These are phyloP conservation scores for Aspergillus sp. DNA, from an alignment of 2,329 filamentous ascomycete genomes.

Conservation along the genomic window DNA sequence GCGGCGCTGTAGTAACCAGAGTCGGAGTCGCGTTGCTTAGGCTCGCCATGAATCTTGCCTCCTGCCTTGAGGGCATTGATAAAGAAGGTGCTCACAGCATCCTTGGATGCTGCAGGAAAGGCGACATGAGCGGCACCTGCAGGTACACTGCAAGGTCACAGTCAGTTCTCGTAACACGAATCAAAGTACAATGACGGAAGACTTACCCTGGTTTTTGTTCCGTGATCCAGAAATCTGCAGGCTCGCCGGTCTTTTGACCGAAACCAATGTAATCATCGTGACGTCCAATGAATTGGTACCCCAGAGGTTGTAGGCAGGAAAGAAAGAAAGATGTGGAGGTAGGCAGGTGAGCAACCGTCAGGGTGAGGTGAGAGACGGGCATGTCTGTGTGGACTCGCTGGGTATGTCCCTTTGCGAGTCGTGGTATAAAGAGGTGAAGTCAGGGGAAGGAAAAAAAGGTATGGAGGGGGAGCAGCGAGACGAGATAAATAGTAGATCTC, in stretches of 20 bases:
- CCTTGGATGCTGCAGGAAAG: constrained; percentile 67
- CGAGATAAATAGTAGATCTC: not conserved
- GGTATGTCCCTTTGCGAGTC: constrained; percentile 18
- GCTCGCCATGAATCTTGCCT: constrained; percentile 60
- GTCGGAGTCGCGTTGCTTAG: constrained; percentile 55
- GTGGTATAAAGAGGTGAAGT: not conserved
- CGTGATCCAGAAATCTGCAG: constrained; percentile 64
- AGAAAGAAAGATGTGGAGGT: constrained; percentile 83
- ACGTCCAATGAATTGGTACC: constrained; percentile 69
- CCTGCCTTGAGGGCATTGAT: constrained; percentile 67
- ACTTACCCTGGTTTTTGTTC: constrained; percentile 62
- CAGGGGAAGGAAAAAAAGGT: not conserved
- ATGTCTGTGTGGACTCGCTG: constrained; percentile 42
- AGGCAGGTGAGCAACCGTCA: constrained; percentile 75
- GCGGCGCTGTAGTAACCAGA: constrained; percentile 64
- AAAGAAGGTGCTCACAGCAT: constrained; percentile 72
- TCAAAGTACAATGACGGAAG: not conserved
- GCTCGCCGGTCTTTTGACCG: constrained; percentile 56
- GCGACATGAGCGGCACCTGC: constrained; percentile 63
- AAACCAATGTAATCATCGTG: constrained; percentile 64
- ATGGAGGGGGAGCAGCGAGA: not conserved
- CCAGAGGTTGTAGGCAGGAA: constrained; percentile 73
- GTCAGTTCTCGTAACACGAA: constrained; percentile 13
- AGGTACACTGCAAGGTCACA: constrained; percentile 42
- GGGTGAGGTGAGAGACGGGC: constrained; percentile 64